Base-by-base conservation (phyloP, 805 yeast genomes). In the Saccharomycopsis fibuligera region DNA sequence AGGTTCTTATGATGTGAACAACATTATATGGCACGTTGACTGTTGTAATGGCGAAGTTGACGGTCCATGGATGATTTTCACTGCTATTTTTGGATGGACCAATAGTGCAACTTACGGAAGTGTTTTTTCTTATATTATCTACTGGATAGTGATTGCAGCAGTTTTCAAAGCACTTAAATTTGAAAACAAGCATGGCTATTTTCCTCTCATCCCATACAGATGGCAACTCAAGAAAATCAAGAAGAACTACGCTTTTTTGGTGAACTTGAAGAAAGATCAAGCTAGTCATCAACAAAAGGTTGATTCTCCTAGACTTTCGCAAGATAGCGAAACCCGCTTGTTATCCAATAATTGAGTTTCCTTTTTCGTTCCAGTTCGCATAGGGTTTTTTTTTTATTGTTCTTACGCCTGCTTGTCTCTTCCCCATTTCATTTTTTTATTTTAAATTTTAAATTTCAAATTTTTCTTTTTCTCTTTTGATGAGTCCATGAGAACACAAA, bases 11-110 rank as follows among this genome's bases (percentile, higher is more conserved):
- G 96, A 89, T 59, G 81, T 89, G 21, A 56, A 75, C 19, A 76
- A 73, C 42, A 80, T 93, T 5, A 81, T 89, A 2, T 89, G 97
- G 97, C 97, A 89, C 62, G 96, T 89, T 23, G 87, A 89, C 65
- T 88, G 96, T 64, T 89, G 97, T 67, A 88, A 88, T 62, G 95
- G 96, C 22, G 83, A 86, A 56, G 84, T 76, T n/a, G 96, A 89
- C 60, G 95, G 95, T 3, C 79, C 82, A 29, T 89, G 95, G 96
- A 87, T 88, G 95, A 69, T 89, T 31, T 73, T 86, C 58, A 87
- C 90, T 31, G 96, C 96, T 1, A 70, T 89, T 4, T 73, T 89
- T 44, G 97, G 97, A 1, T 89, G 97, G 97, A 88, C 93, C 12
- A 89, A 89, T 62, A 79, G 90, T 54, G 96, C 96, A 2, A 89